These are phyloP conservation scores for Schwanniomyces vanrijiae DNA, from an alignment of 805 yeast genomes.

Conservation along the genomic window DNA sequence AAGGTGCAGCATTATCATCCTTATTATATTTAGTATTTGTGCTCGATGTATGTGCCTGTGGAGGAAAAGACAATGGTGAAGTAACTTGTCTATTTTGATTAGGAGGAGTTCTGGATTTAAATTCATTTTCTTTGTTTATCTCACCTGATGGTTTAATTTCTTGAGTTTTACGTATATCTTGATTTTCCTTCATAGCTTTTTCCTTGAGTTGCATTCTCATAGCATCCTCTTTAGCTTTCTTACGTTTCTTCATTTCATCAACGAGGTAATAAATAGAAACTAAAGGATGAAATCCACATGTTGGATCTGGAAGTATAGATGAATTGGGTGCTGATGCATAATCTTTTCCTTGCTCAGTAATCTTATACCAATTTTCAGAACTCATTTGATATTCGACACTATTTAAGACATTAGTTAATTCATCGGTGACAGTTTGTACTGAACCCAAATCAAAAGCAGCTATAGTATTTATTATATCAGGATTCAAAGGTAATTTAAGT, in stretches of 20 bases:
- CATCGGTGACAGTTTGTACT: conserved; percentile 55
- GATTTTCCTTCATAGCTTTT: conserved; percentile 2
- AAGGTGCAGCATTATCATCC: conserved; percentile 11
- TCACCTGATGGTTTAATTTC: neutral
- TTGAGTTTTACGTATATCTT: conserved; percentile 4
- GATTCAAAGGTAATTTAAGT: conserved; percentile 65
- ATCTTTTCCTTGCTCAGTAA: conserved; percentile 36
- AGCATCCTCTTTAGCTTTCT: conserved; percentile 56
- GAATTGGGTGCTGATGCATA: conserved; percentile 34
- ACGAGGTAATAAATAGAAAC: conserved; percentile 84
- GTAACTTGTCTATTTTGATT: conserved; percentile 8
- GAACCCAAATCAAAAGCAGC: conserved; percentile 76
- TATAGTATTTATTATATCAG: conserved; percentile 69
- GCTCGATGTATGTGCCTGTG: conserved; percentile 39
- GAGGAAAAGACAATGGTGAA: conserved; percentile 30
- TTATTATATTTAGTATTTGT: conserved; percentile 15
- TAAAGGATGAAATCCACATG: conserved; percentile 84
- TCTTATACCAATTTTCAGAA: conserved; percentile 59
- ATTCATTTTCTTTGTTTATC: neutral
- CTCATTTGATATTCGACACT: conserved; percentile 69
- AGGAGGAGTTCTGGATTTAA: conserved; percentile 4
- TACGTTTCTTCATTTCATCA: conserved; percentile 76
- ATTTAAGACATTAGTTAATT: conserved; percentile 55
- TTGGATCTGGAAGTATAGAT: conserved; percentile 64
- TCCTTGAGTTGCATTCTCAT: conserved; percentile 24